A percentile compares a stretch with the other conserved stretches of the same genome.
These are phyloP conservation scores for Chytridium lagenaria DNA, from an alignment of 371 early-diverging fungal species.

Conservation along the genomic window DNA sequence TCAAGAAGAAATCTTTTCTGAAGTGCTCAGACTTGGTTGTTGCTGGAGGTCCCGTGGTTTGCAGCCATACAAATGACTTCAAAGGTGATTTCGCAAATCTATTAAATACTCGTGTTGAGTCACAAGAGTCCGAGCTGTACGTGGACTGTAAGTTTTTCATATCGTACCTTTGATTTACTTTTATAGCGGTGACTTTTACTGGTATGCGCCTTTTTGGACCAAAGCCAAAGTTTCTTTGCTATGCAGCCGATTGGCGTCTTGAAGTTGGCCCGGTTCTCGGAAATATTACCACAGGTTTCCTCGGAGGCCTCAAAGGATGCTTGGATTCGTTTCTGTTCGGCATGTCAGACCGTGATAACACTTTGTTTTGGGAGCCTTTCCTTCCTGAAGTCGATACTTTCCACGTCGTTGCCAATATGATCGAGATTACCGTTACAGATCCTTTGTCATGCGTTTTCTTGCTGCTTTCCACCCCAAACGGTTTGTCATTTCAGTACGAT, in stretches of 20 bases:
- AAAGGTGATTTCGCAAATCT: background rate
- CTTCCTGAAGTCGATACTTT: conserved; percentile 74
- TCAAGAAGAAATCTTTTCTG: background rate
- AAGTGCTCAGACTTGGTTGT: background rate
- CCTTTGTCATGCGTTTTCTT: conserved; percentile 15
- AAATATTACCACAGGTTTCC: conserved; percentile 69
- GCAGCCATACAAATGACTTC: background rate
- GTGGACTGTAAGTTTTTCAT: conserved; percentile 2
- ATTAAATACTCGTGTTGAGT: background rate
- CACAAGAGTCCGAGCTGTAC: conserved; percentile 2
- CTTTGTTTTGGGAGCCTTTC: conserved; percentile 55
- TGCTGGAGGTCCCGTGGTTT: background rate
- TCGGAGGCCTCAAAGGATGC: conserved; percentile 64
- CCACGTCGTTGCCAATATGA: conserved; percentile 61
- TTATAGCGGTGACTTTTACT: background rate
- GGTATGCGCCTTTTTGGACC: conserved; percentile 72
- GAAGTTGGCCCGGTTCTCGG: conserved; percentile 74
- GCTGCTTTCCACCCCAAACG: conserved; percentile 22
- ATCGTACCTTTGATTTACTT: background rate
- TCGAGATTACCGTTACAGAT: conserved; percentile 73
- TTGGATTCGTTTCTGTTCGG: conserved; percentile 73
- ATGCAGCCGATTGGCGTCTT: conserved; percentile 77
- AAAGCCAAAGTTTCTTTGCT: conserved; percentile 69
- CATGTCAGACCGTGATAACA: conserved; percentile 75
- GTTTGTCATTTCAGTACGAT: conserved; percentile 59